Evolutionary conservation across 2,329 filamentous ascomycete genomes (phyloP).

Genomic region (Alternaria angustiovoidea): DNA sequence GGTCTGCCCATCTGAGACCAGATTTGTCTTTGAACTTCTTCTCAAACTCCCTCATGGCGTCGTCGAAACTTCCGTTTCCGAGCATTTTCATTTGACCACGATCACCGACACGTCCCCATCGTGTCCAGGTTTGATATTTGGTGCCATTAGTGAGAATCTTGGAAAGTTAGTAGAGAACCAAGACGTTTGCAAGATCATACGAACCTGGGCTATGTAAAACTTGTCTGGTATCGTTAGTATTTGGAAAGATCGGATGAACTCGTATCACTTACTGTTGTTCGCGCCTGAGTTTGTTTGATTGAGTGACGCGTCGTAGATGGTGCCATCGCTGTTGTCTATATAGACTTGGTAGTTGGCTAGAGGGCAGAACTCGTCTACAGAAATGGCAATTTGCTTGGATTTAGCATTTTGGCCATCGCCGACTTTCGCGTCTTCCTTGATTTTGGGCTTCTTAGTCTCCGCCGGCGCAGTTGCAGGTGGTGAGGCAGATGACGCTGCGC

Average conservation of each 20-base stretch:
- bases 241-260: background rate
- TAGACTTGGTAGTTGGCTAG: slow-evolving; percentile 62
- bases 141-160: slow-evolving; percentile 16
- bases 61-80: slow-evolving; percentile 47
- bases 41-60: slow-evolving; percentile 57
- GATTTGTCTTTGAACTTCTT: slow-evolving; percentile 67
- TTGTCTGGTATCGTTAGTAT: slow-evolving; percentile 61
- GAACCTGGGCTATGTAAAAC: slow-evolving; percentile 77
- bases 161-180: background rate
- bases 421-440: slow-evolving; percentile 46
- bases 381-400: slow-evolving; percentile 53
- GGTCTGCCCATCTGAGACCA: slow-evolving; percentile 60
- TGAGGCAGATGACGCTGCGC: slow-evolving; percentile 35
- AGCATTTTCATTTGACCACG: slow-evolving; percentile 56
- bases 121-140: slow-evolving; percentile 71
- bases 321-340: slow-evolving; percentile 68
- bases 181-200: background rate
- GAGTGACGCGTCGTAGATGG: slow-evolving; percentile 80
- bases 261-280: slow-evolving; percentile 65
- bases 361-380: slow-evolving; percentile 57
- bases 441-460: slow-evolving; percentile 35
- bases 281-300: slow-evolving; percentile 76
- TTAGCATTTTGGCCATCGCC: slow-evolving; percentile 57
- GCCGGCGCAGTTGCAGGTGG: slow-evolving; percentile 26
- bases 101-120: slow-evolving; percentile 80